Evolutionary conservation across 2,329 filamentous ascomycete genomes (phyloP).

Genomic region (Didymella keratinophila): DNA sequence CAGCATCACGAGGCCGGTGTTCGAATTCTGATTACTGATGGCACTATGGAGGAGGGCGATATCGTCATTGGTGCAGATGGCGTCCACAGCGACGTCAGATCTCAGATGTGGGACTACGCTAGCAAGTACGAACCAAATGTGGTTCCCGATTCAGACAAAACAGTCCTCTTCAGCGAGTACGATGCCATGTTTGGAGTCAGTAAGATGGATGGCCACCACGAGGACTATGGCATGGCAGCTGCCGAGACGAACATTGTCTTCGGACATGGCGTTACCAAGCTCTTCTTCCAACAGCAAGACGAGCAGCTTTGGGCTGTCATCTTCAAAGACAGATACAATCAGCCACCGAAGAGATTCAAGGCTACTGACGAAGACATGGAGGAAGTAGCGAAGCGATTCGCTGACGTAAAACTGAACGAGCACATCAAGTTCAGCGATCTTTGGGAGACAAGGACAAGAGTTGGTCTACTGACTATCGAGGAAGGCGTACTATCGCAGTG

Average conservation of each 20-base stretch:
- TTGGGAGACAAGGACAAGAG: not conserved
- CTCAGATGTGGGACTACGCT: slow-evolving; percentile 36
- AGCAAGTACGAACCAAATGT: slow-evolving; percentile 12
- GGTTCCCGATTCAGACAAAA: slow-evolving; percentile 24
- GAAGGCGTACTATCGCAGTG: not conserved
- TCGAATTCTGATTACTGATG: slow-evolving; percentile 26
- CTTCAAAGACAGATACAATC: not conserved
- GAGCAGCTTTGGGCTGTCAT: not conserved
- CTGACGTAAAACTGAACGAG: not conserved
- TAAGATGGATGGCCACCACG: slow-evolving; percentile 12
- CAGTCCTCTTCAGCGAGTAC: slow-evolving; percentile 12
- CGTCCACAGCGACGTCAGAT: slow-evolving; percentile 30
- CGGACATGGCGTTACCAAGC: slow-evolving; percentile 38
- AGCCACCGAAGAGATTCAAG: not conserved
- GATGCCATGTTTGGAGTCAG: slow-evolving; percentile 26
- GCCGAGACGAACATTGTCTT: slow-evolving; percentile 33
- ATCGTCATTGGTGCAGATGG: slow-evolving; percentile 39
- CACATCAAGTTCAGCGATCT: not conserved
- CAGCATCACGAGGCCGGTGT: slow-evolving; percentile 26
- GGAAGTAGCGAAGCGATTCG: not conserved
- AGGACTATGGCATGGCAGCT: slow-evolving; percentile 37
- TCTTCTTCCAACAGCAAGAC: not conserved
- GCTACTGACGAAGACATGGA: not conserved
- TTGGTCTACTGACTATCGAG: not conserved
- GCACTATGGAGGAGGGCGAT: slow-evolving; percentile 27